These are phyloP conservation scores for Tilletia horrida DNA, from an alignment of 1,284 basidiomycete species.

Conservation along the genomic window DNA sequence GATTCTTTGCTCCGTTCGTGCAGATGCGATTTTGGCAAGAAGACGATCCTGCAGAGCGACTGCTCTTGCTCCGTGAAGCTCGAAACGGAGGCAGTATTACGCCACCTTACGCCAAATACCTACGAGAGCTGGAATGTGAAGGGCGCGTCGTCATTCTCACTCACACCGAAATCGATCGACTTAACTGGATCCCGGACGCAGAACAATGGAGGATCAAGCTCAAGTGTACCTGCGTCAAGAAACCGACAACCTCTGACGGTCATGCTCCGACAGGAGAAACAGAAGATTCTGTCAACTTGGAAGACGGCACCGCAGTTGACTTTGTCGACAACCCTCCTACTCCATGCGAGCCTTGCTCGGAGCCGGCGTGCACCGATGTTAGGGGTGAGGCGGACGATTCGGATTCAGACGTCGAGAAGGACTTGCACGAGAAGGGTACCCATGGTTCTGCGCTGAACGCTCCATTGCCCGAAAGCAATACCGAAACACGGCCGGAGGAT, in stretches of 20 bases:
- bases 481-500: neutral
- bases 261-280: neutral
- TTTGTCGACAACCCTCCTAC: neutral
- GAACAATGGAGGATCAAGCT: neutral
- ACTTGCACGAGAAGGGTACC: neutral
- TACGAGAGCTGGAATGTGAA: constrained; percentile 34
- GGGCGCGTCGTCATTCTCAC: constrained; percentile 40
- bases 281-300: neutral
- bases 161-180: constrained; percentile 35
- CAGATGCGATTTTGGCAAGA: constrained; percentile 54
- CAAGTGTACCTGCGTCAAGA: neutral
- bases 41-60: constrained; percentile 34
- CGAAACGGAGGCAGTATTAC: constrained; percentile 54
- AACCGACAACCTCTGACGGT: neutral
- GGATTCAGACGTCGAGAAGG: neutral
- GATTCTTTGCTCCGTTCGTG: neutral
- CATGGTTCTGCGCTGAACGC: neutral
- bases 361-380: neutral
- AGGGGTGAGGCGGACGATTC: neutral
- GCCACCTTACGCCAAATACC: constrained; percentile 42
- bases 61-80: constrained; percentile 39
- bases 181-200: constrained; percentile 17
- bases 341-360: neutral
- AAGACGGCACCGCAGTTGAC: neutral
- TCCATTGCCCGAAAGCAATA: neutral